A percentile compares a stretch with the other conserved stretches of the same genome.
phyloP scores from a whole-genome alignment of 768 basidiomycete genomes.

The Hericium coralloides region DNA sequence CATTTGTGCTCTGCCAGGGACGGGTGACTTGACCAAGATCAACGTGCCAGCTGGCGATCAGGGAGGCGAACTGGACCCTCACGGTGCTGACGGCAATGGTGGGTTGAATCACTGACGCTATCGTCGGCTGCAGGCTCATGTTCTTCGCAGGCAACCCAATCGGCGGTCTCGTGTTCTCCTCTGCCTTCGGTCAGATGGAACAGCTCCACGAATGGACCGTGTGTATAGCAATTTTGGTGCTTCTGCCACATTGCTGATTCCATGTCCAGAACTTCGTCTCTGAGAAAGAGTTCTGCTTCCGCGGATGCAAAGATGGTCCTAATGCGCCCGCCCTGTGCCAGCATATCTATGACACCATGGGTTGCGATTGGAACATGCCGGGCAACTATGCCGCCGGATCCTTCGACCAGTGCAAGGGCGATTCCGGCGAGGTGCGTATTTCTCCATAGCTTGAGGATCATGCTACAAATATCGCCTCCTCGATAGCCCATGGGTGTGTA shows the following conservation, averaged over 20 bases:
- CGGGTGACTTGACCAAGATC: slow-evolving; percentile 47
- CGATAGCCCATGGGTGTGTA: slow-evolving; percentile 60
- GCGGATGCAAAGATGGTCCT: slow-evolving; percentile 50
- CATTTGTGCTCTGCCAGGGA: slow-evolving; percentile 29
- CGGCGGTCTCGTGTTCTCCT: slow-evolving; percentile 40
- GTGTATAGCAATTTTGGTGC: slow-evolving; percentile 8
- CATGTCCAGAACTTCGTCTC: slow-evolving; percentile 51
- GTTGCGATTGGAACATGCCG: slow-evolving; percentile 58
- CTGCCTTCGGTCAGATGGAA: slow-evolving; percentile 29
- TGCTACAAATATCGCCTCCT: not conserved
- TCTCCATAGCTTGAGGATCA: not conserved
- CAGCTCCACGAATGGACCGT: slow-evolving; percentile 72
- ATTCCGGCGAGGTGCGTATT: slow-evolving; percentile 35
- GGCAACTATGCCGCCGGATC: slow-evolving; percentile 31
- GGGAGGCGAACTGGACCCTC: not conserved
- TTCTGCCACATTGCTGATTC: not conserved
- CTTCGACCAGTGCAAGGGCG: slow-evolving; percentile 41
- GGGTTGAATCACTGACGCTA: slow-evolving; percentile 41
- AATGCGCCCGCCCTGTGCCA: slow-evolving; percentile 47
- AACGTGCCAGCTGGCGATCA: not conserved
- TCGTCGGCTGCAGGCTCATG: slow-evolving; percentile 34
- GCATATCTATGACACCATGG: slow-evolving; percentile 49
- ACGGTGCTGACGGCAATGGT: slow-evolving; percentile 45
- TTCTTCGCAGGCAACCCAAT: slow-evolving; percentile 32
- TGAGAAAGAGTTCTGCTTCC: slow-evolving; percentile 57